These are phyloP conservation scores for Uronychia setigera DNA, from an alignment of 73 alveolate species.

Conservation along the genomic window DNA sequence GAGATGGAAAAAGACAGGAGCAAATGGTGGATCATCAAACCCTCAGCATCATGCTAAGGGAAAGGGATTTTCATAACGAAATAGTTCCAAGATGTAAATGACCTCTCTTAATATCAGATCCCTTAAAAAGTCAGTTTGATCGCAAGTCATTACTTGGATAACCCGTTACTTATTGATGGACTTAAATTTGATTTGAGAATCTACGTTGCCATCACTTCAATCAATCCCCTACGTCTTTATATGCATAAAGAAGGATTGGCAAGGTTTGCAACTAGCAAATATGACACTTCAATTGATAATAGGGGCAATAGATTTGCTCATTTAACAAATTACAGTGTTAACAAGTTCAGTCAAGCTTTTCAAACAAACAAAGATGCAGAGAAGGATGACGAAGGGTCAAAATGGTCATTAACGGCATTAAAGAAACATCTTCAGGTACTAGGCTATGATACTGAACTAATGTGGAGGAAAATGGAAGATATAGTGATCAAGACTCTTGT, in stretches of 20 bases:
- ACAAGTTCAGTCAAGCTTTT: slow-evolving; percentile 84
- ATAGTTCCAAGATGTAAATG: slow-evolving; percentile 19
- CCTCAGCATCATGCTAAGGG: slow-evolving; percentile 79
- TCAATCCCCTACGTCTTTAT: slow-evolving; percentile 82
- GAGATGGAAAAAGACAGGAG: slow-evolving; percentile 74
- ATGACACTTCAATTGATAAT: slow-evolving; percentile 20
- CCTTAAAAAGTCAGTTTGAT: slow-evolving; percentile 39
- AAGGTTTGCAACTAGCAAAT: slow-evolving; percentile 83
- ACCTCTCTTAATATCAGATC: background rate
- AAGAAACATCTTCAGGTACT: slow-evolving; percentile 75
- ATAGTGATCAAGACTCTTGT: slow-evolving; percentile 74
- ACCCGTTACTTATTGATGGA: slow-evolving; percentile 86
- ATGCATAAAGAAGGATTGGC: slow-evolving; percentile 86
- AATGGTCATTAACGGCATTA: slow-evolving; percentile 81
- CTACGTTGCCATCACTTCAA: slow-evolving; percentile 85
- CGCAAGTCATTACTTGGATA: slow-evolving; percentile 73
- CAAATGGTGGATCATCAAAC: slow-evolving; percentile 77
- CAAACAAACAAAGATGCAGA: slow-evolving; percentile 61
- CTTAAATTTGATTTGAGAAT: slow-evolving; percentile 88
- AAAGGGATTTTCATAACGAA: slow-evolving; percentile 78
- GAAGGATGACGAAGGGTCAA: slow-evolving; percentile 85
- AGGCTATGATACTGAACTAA: slow-evolving; percentile 71
- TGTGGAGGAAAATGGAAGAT: slow-evolving; percentile 83
- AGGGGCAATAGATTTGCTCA: slow-evolving; percentile 71
- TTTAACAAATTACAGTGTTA: slow-evolving; percentile 83